These are phyloP conservation scores for Chlamydomonas asymmetrica DNA, from an alignment of 139 green algal genomes.

Conservation along the genomic window DNA sequence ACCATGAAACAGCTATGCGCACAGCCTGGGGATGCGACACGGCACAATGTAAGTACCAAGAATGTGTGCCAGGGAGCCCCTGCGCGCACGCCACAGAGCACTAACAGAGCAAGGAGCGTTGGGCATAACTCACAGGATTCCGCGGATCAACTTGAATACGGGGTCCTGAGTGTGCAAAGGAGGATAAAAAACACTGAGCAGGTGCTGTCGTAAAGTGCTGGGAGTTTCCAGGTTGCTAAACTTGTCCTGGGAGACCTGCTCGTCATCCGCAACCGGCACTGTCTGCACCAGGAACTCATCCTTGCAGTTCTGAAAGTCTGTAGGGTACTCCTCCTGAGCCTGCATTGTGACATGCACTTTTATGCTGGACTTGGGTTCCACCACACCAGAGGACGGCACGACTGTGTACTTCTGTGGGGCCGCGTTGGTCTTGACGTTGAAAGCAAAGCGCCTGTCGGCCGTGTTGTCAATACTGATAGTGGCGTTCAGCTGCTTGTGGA, in stretches of 20 bases:
- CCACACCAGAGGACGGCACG: slow-evolving; percentile 52
- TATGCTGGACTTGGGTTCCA: slow-evolving; percentile 41
- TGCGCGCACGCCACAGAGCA: no score
- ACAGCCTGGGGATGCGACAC: no score
- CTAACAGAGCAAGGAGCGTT: no score
- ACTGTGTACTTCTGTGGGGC: slow-evolving; percentile 63
- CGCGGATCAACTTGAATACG: no score
- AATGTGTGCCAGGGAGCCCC: no score
- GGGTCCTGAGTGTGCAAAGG: no score
- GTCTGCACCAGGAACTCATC: slow-evolving; percentile 72
- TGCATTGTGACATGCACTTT: slow-evolving; percentile 58
- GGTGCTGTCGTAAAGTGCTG: slow-evolving; percentile 39
- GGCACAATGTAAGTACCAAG: no score
- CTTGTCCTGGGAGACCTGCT: slow-evolving; percentile 47
- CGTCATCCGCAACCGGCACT: slow-evolving; percentile 31
- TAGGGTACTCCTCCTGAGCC: slow-evolving; percentile 59
- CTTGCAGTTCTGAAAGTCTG: slow-evolving; percentile 59
- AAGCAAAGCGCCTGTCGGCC: slow-evolving; percentile 33
- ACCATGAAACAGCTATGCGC: no score
- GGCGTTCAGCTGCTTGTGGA: slow-evolving; percentile 57
- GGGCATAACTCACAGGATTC: no score
- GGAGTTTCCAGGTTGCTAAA: slow-evolving; percentile 38
- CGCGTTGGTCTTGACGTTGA: slow-evolving; percentile 67
- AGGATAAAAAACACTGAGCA: slow-evolving; percentile 48
- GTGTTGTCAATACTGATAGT: slow-evolving; percentile 55